Percentiles rank a stretch among this genome's conserved stretches.
phyloP scores from a whole-genome alignment of 2,329 filamentous ascomycete species.

The Colletotrichum sp. region DNA sequence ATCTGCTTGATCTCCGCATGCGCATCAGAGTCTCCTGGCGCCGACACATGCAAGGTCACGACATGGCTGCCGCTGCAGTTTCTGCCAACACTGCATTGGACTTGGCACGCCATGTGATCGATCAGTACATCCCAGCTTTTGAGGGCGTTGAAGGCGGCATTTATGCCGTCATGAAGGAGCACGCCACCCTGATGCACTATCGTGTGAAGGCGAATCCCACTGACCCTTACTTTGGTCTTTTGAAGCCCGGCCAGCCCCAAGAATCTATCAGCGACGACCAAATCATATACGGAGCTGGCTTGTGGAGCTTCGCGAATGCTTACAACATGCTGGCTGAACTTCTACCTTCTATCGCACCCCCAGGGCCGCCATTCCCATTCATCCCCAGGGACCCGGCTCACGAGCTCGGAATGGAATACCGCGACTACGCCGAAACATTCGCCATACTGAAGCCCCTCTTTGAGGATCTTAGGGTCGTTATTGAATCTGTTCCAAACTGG shows the following conservation, averaged over 20 bases:
- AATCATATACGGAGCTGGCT: neutral
- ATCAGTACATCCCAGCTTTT: constrained; percentile 27
- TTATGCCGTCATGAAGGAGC: neutral
- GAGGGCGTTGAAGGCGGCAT: neutral
- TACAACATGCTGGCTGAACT: neutral
- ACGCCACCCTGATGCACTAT: neutral
- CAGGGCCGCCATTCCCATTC: neutral
- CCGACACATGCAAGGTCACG: constrained; percentile 25
- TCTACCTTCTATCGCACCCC: neutral
- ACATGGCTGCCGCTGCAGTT: constrained; percentile 36
- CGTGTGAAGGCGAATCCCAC: neutral
- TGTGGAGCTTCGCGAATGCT: neutral
- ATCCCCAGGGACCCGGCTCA: neutral
- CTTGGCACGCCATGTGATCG: constrained; percentile 35
- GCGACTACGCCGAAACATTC: neutral
- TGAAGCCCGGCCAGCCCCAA: neutral
- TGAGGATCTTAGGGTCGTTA: constrained; percentile 10
- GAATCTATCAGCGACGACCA: neutral
- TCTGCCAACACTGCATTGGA: constrained; percentile 40
- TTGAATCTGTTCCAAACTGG: constrained; percentile 24
- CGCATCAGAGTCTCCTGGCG: constrained; percentile 35
- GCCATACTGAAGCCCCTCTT: neutral
- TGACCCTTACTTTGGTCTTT: neutral
- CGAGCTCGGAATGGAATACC: neutral
- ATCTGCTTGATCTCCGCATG: constrained; percentile 32